A percentile compares a stretch with the other conserved stretches of the same genome.
Conservation (phyloP, 1,284 basidiomycete genomes). For the Takashimella koratensis region DNA sequence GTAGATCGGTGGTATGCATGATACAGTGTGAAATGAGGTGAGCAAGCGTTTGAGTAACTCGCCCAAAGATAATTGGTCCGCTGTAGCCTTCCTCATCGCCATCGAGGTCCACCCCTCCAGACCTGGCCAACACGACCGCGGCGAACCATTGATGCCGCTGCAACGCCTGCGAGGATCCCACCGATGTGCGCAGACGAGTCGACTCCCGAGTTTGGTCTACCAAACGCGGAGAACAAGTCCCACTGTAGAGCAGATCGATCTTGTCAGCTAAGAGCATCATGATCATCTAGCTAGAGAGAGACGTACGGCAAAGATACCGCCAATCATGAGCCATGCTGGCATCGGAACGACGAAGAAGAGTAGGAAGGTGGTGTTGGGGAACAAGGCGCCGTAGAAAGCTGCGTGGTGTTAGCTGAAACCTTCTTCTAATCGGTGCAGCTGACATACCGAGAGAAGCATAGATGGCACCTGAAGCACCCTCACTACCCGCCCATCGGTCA, state of each 20-base stretch:
- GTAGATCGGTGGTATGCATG: background rate
- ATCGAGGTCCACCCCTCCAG: conserved; percentile 10
- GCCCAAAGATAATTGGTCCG: too few species aligned
- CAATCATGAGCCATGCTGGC: conserved; percentile 74
- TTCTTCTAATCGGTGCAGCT: background rate
- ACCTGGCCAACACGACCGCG: conserved; percentile 16
- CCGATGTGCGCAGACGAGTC: conserved; percentile 78
- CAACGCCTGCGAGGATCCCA: conserved; percentile 67
- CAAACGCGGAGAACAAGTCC: conserved; percentile 32
- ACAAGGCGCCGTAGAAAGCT: conserved; percentile 69
- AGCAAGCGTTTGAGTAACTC: too few species aligned
- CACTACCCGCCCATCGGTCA: conserved; percentile 50
- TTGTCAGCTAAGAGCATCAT: too few species aligned
- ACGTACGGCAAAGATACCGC: conserved; percentile 62
- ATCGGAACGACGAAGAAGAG: conserved; percentile 78
- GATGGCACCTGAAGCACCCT: conserved; percentile 59
- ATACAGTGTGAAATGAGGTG: background rate
- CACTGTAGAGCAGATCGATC: too few species aligned
- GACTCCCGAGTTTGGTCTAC: conserved; percentile 34
- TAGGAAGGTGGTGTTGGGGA: conserved; percentile 66
- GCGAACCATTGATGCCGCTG: conserved; percentile 52
- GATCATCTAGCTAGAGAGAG: too few species aligned
- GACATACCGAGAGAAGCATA: conserved; percentile 38
- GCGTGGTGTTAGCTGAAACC: background rate
- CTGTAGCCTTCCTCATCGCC: too few species aligned